A percentile compares a stretch with the other conserved stretches of the same genome.
Evolutionary conservation across 2,329 filamentous ascomycete genomes (phyloP).

Genomic region (Cladosporium colombiae): DNA sequence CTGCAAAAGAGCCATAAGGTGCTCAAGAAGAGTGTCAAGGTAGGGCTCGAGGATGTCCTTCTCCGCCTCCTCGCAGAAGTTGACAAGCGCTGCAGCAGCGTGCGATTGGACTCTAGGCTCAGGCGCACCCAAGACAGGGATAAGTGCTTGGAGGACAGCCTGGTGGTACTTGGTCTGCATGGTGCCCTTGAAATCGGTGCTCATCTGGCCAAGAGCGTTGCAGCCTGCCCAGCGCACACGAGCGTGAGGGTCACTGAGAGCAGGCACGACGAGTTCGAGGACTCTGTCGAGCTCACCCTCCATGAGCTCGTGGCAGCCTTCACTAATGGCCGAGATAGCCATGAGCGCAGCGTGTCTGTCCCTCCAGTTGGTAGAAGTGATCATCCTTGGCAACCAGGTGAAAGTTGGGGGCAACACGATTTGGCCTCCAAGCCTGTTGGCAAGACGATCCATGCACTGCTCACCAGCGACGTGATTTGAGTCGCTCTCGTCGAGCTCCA

Average conservation of each 20-base stretch:
- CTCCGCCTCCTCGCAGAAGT: conserved; percentile 98
- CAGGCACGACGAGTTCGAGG: conserved; percentile 88
- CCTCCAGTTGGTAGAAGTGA: conserved; percentile 90
- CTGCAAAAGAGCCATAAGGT: conserved; percentile 83
- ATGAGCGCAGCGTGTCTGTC: conserved; percentile 96
- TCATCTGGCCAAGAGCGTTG: conserved; percentile 99
- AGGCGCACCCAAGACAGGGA: conserved; percentile 84
- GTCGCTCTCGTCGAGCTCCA: conserved; percentile 94
- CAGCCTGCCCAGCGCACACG: conserved; percentile 96
- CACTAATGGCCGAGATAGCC: conserved; percentile 98
- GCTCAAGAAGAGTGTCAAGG: conserved; percentile 80
- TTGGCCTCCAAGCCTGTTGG: conserved; percentile 94
- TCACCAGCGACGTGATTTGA: conserved; percentile 96
- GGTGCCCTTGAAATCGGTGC: conserved; percentile 94
- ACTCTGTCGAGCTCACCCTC: conserved; percentile 91
- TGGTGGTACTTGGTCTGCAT: conserved; percentile 98
- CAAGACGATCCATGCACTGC: conserved; percentile 95
- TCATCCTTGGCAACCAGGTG: conserved; percentile 96
- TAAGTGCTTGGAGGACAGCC: conserved; percentile 82
- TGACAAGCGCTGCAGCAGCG: conserved; percentile 94
- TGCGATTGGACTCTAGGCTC: conserved; percentile 96
- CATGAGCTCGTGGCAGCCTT: conserved; percentile 96
- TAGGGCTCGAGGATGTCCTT: conserved; percentile 90
- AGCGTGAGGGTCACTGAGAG: conserved; percentile 84
- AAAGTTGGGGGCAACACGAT: conserved; percentile 92